Percentiles rank a stretch among this genome's conserved stretches.
phyloP scores from a whole-genome alignment of 192 early-diverging fungal genomes.

The Coemansia sp. region DNA sequence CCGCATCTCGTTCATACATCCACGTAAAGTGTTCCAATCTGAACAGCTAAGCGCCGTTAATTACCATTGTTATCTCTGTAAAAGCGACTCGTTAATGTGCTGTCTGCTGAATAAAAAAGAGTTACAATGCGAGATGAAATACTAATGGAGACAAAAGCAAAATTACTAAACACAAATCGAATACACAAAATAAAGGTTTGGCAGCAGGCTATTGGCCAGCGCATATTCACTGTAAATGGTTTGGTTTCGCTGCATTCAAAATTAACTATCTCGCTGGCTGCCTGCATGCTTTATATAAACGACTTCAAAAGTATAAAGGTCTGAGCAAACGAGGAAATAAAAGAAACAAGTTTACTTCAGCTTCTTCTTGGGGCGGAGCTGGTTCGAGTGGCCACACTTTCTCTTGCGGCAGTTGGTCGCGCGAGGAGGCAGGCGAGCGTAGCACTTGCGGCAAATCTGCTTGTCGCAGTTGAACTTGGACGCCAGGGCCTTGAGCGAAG shows the following conservation, averaged over 20 bases:
- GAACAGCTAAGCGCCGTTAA: slow-evolving; percentile 64
- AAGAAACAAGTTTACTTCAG: slow-evolving; percentile 68
- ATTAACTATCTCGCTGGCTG: neutral
- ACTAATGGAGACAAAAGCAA: too few species aligned
- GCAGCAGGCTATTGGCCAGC: neutral
- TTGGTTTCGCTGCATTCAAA: too few species aligned
- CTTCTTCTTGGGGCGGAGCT: slow-evolving; percentile 99
- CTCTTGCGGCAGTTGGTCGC: slow-evolving; percentile 99
- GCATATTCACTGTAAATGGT: neutral
- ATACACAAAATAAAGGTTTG: neutral
- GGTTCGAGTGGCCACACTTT: slow-evolving; percentile 99
- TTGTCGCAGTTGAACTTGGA: slow-evolving; percentile 99
- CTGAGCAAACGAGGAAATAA: slow-evolving; percentile 8
- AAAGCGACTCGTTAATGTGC: slow-evolving; percentile 8
- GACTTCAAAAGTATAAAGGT: slow-evolving; percentile 11
- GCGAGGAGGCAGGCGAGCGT: slow-evolving; percentile 97
- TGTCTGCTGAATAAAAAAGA: neutral
- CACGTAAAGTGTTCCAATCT: neutral
- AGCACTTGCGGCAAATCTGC: slow-evolving; percentile 99
- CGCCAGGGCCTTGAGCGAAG: slow-evolving; percentile 95
- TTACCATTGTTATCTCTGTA: slow-evolving; percentile 28
- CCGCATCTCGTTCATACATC: slow-evolving; percentile 5
- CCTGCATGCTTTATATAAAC: slow-evolving; percentile 2
- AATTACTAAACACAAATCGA: too few species aligned
- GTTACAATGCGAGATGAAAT: neutral